Base-by-base conservation (phyloP, 2,329 filamentous ascomycete species). In the Nigrospora osmanthi region DNA sequence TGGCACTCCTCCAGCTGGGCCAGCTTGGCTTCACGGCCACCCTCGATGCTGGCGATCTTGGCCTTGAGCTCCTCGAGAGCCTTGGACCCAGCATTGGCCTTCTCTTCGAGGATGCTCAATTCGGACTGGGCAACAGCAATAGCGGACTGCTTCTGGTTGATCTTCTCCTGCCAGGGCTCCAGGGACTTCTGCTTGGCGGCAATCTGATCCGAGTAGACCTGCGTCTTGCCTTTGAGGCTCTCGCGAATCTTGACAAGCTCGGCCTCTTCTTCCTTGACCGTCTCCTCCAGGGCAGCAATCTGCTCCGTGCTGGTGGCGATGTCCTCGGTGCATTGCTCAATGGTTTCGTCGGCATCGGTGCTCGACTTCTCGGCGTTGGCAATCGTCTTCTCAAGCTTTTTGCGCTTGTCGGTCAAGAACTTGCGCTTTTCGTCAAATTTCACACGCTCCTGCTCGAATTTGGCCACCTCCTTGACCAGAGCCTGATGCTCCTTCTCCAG, bases 371-470 rank as follows among this genome's bases (percentile, higher is more conserved):
- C 87, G 48, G 87, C 88, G 38, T 83, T 85, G 44, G 81, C 75
- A 49, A 93, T 87, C 0, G 85, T 79, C 69, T 95, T 97, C 53
- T 97, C 89, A 13, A 95, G 76, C 68, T 98, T 98, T 71, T 93
- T 95, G 56, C 87, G 84, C 70, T 98, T 98, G 58, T 84, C 85
- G 2, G 78, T 73, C 52, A 98, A 69, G 64, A 97, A 97, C 62
- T 98, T 98, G 63, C 85, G 85, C 73, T 97, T 97, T 66, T 98
- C 94, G 52, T 97, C 91, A 54, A 95, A 90, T 60, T 98, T 98
- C 66, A 98, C 93, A 17, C 84, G 83, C 60, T 97, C 93, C 61
- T 97, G 95, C 59, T 98, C 94, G 50, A 94, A 89, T 60, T 90
- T 91, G 38, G 89, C 83, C 67, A 93, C 83, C 60, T 97, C 88